A percentile compares a stretch with the other conserved stretches of the same genome.
These are phyloP conservation scores for Emericellopsis cladophorae DNA, from an alignment of 2,329 filamentous ascomycete species.

Conservation along the genomic window DNA sequence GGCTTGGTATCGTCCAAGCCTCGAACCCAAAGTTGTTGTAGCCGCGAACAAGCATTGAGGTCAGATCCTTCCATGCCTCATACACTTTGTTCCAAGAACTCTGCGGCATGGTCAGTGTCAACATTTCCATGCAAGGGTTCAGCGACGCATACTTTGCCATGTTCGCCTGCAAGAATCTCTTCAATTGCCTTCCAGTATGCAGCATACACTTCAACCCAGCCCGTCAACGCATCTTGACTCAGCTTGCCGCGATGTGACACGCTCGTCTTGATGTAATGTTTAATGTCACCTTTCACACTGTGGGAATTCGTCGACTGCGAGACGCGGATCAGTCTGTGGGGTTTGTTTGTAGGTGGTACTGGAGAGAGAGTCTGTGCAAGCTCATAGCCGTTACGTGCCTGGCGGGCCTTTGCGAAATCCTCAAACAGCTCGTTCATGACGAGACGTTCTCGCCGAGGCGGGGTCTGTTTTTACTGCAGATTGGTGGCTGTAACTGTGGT, in stretches of 20 bases:
- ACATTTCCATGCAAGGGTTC: neutral
- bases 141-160: constrained; percentile 18
- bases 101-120: too few relatives aligned
- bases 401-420: constrained; percentile 60
- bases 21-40: constrained; percentile 68
- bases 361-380: constrained; percentile 69
- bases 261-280: constrained; percentile 50
- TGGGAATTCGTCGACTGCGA: constrained; percentile 57
- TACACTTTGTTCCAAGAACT: constrained; percentile 73
- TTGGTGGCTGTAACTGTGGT: too few relatives aligned
- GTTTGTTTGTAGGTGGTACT: constrained; percentile 46
- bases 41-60: constrained; percentile 63
- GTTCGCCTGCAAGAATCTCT: constrained; percentile 49
- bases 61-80: constrained; percentile 76
- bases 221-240: constrained; percentile 54
- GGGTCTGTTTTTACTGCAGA: too few relatives aligned
- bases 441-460: neutral
- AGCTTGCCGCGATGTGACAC: constrained; percentile 35
- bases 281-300: constrained; percentile 56
- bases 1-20: constrained; percentile 83
- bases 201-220: constrained; percentile 80
- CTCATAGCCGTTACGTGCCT: constrained; percentile 51
- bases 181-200: constrained; percentile 75
- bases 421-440: constrained; percentile 62
- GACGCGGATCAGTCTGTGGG: constrained; percentile 56